A percentile compares a stretch with the other conserved stretches of the same genome.
Conservation (phyloP, 2,329 filamentous ascomycete genomes). For the Hypoxylon sp. region DNA sequence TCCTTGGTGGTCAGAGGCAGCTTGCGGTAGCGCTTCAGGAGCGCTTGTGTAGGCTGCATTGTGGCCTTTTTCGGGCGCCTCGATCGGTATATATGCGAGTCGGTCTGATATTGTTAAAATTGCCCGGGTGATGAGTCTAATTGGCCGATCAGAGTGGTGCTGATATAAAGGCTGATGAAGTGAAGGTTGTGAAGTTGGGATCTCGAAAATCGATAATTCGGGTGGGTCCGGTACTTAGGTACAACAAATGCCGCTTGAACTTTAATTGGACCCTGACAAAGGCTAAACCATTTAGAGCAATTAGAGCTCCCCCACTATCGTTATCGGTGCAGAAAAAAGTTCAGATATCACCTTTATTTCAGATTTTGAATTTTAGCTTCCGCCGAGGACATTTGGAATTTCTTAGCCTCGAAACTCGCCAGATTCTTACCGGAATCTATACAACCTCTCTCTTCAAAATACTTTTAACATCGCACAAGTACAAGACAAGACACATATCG, state of each 20-base stretch:
- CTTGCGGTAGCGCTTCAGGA: conserved; percentile 76
- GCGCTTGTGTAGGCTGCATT: conserved; percentile 74
- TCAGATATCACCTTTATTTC: conserved; percentile 31
- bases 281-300: background rate
- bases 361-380: conserved; percentile 17
- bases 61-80: conserved; percentile 36
- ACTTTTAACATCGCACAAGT: too few species aligned
- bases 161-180: background rate
- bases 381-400: too few species aligned
- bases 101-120: background rate
- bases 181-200: conserved; percentile 25
- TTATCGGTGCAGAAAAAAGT: conserved; percentile 35
- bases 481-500: too few species aligned
- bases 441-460: too few species aligned
- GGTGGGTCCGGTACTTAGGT: conserved; percentile 10
- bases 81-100: background rate
- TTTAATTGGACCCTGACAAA: conserved; percentile 14
- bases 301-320: conserved; percentile 27
- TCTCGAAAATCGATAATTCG: conserved; percentile 33
- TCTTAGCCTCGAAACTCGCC: too few species aligned
- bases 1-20: conserved; percentile 90
- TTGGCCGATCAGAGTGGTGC: background rate
- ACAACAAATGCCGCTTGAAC: conserved; percentile 1
- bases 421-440: too few species aligned
- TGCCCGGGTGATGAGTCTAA: background rate